Percentiles rank a stretch among this genome's conserved stretches.
These are phyloP conservation scores for Rehmannia glutinosa DNA, from an alignment of 257 asterid species.

Conservation along the genomic window DNA sequence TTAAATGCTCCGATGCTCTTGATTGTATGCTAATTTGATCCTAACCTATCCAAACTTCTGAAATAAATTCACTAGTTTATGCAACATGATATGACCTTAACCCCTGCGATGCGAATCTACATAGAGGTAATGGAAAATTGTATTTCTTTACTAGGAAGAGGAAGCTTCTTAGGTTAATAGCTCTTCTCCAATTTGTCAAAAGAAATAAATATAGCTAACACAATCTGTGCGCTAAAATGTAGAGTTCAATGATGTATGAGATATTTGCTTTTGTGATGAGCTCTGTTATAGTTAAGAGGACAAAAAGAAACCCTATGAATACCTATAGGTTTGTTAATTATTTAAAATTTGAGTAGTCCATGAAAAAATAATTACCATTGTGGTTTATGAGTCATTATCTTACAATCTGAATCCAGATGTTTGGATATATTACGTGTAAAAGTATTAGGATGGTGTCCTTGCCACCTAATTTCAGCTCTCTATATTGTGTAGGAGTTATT, in stretches of 20 bases:
- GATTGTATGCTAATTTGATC: neutral
- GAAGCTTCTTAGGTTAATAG: no score
- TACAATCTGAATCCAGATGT: neutral
- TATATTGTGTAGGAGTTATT: constrained; percentile 64
- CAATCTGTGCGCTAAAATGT: neutral
- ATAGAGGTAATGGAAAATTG: no score
- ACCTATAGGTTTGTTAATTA: no score
- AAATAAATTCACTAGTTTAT: neutral
- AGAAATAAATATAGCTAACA: neutral
- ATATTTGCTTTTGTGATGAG: neutral
- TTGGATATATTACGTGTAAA: neutral
- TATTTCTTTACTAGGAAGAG: no score
- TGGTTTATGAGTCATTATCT: neutral
- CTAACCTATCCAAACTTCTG: neutral
- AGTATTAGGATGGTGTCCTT: no score
- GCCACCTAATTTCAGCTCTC: constrained; percentile 17
- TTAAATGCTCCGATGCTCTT: neutral
- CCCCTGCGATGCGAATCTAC: no score
- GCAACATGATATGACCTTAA: neutral
- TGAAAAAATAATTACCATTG: no score
- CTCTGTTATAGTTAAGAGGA: no score
- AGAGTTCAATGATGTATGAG: neutral
- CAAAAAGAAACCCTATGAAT: no score
- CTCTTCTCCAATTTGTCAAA: neutral
- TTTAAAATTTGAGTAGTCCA: no score